These are phyloP conservation scores for Pythium sukuiense DNA, from an alignment of 352 stramenopile genomes.

Conservation along the genomic window DNA sequence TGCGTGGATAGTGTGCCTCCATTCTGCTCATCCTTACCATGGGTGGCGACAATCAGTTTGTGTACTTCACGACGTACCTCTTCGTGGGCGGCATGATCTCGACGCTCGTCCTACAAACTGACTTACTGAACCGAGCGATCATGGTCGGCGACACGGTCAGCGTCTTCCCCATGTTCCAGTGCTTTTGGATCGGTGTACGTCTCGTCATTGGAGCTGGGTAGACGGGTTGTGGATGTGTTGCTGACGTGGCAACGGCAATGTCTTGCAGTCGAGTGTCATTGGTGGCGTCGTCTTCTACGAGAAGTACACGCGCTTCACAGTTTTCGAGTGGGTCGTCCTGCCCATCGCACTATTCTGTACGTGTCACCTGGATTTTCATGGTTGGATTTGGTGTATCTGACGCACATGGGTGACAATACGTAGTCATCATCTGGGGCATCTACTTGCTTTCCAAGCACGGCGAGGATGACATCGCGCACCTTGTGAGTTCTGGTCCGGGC, in stretches of 20 bases:
- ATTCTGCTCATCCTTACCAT: slow-evolving; percentile 80
- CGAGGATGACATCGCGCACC: slow-evolving; percentile 43
- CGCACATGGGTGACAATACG: not conserved
- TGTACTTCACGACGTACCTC: slow-evolving; percentile 83
- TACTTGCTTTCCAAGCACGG: slow-evolving; percentile 81
- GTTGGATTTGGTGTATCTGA: not conserved
- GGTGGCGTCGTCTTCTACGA: slow-evolving; percentile 85
- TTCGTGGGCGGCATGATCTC: slow-evolving; percentile 82
- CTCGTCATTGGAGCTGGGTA: not conserved
- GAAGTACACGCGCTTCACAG: slow-evolving; percentile 76
- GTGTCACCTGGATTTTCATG: slow-evolving; percentile 11
- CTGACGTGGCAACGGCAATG: slow-evolving; percentile 20
- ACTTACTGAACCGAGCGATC: slow-evolving; percentile 82
- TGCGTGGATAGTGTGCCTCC: slow-evolving; percentile 52
- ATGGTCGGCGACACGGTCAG: slow-evolving; percentile 84
- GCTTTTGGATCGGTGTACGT: slow-evolving; percentile 85
- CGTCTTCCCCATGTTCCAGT: slow-evolving; percentile 89
- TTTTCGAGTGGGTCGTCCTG: slow-evolving; percentile 84
- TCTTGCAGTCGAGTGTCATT: slow-evolving; percentile 70
- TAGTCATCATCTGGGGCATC: slow-evolving; percentile 85
- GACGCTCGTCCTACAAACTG: slow-evolving; percentile 81
- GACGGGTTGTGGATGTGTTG: not conserved
- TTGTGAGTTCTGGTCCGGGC: slow-evolving; percentile 27
- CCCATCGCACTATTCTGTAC: slow-evolving; percentile 72
- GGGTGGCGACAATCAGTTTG: slow-evolving; percentile 82